These are phyloP conservation scores for Kodamaea plutei DNA, from an alignment of 1,139 yeast genomes.

Conservation along the genomic window DNA sequence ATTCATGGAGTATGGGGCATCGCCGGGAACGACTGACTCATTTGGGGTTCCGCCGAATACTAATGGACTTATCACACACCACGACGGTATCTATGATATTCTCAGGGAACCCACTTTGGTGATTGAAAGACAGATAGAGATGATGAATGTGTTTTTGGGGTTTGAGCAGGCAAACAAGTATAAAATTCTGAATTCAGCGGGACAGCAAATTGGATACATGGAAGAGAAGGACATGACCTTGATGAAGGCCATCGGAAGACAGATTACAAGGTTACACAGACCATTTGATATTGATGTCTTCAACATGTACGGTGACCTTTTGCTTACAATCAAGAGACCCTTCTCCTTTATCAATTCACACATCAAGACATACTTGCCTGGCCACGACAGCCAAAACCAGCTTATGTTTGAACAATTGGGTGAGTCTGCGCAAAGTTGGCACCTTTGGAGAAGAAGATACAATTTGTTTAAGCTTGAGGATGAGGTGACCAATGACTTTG, in stretches of 20 bases:
- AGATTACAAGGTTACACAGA: constrained; percentile 75
- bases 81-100: constrained; percentile 55
- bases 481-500: constrained; percentile 43
- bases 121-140: constrained; percentile 81
- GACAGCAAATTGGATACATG: constrained; percentile 76
- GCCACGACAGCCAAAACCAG: constrained; percentile 33
- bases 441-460: constrained; percentile 84
- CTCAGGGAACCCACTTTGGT: constrained; percentile 78
- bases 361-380: constrained; percentile 69
- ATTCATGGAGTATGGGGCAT: neutral
- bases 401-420: constrained; percentile 58
- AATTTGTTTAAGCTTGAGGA: constrained; percentile 62
- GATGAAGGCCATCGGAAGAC: constrained; percentile 67
- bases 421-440: constrained; percentile 91
- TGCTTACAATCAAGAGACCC: constrained; percentile 72
- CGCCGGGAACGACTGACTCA: neutral
- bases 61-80: constrained; percentile 46
- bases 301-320: constrained; percentile 63
- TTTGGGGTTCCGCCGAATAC: constrained; percentile 37
- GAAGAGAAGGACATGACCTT: constrained; percentile 75
- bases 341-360: constrained; percentile 87
- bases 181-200: constrained; percentile 66
- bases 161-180: constrained; percentile 89
- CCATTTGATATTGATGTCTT: constrained; percentile 82
- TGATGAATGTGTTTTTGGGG: constrained; percentile 81